Conservation (phyloP, 2,329 filamentous ascomycete species). For the Tolypocladium pustulatum region DNA sequence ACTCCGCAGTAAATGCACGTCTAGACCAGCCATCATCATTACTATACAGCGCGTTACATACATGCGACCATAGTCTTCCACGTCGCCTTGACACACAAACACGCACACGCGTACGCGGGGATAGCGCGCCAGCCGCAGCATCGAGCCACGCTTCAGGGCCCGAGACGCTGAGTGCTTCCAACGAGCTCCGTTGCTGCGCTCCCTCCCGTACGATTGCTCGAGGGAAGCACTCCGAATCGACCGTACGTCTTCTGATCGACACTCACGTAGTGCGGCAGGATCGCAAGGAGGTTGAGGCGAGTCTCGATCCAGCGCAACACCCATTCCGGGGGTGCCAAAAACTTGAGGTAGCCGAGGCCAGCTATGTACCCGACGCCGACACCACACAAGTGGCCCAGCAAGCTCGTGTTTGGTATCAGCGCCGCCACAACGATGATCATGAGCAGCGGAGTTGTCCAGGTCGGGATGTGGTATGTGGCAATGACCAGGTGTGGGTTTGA, state of each 20-base stretch:
- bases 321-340: slow-evolving; percentile 83
- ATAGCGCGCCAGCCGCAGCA: too few species aligned
- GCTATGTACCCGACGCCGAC: slow-evolving; percentile 75
- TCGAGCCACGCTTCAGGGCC: slow-evolving; percentile 40
- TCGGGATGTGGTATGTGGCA: slow-evolving; percentile 61
- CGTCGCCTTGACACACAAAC: background rate
- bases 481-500: slow-evolving; percentile 68
- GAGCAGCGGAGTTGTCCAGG: slow-evolving; percentile 81
- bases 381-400: slow-evolving; percentile 79
- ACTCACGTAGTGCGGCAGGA: slow-evolving; percentile 84
- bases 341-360: slow-evolving; percentile 79
- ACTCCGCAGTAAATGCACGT: slow-evolving; percentile 1
- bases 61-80: background rate
- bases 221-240: slow-evolving; percentile 78
- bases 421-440: slow-evolving; percentile 64
- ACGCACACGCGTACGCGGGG: background rate
- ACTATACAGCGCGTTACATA: background rate
- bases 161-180: slow-evolving; percentile 53
- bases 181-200: slow-evolving; percentile 50
- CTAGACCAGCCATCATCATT: slow-evolving; percentile 5
- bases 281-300: slow-evolving; percentile 73
- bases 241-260: slow-evolving; percentile 95
- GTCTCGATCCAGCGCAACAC: slow-evolving; percentile 78
- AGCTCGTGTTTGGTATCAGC: slow-evolving; percentile 69
- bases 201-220: slow-evolving; percentile 28